Base-by-base conservation (phyloP, 1,284 basidiomycete genomes). In the Tilletiopsis washingtonensis region DNA sequence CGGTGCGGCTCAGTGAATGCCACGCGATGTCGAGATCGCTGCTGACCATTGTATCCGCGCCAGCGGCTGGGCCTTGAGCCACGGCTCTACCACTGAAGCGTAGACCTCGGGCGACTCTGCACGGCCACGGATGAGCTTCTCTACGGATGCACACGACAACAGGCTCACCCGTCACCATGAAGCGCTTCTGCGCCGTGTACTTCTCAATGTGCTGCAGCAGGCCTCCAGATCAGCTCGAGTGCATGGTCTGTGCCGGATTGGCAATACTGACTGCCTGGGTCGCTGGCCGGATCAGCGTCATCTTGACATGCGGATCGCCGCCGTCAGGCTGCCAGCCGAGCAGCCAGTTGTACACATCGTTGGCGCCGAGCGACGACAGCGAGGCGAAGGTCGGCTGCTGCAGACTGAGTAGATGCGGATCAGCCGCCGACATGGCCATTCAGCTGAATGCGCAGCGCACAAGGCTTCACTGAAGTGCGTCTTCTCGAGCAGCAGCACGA, bases 101-200 rank as follows among this genome's bases (percentile, higher is more conserved):
- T 73, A 73, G 49, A 71, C 56, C 19, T 69, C 56, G 1, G 67
- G 66, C 23, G 69, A 70, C 48, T 73, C 70, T 44, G 42, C 1
- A 64, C 47, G 17, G 29, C 12, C 7, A 20, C 19, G n/a, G 29
- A n/a, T n/a, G n/a, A n/a, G n/a, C n/a, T n/a, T n/a, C n/a, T n/a
- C n/a, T n/a, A n/a, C n/a, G n/a, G n/a, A n/a, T n/a, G n/a, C n/a
- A n/a, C n/a, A n/a, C n/a, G n/a, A n/a, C n/a, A n/a, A 43, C 11
- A 9, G 14, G 7, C 38, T 93, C 14, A 88, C 56, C 26, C 32
- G 76, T 77, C 7, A 97, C 80, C 73, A 97, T 81, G 32, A 81
- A 65, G 2, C 81, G 76, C 15, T 80, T 77, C 71, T 96, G 91
- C 26, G 76, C 79, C 1, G 85, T 82, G 74, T 96, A 93, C 84